These are phyloP conservation scores for Aspergillus floridensis DNA, from an alignment of 2,329 filamentous ascomycete species.

Conservation along the genomic window DNA sequence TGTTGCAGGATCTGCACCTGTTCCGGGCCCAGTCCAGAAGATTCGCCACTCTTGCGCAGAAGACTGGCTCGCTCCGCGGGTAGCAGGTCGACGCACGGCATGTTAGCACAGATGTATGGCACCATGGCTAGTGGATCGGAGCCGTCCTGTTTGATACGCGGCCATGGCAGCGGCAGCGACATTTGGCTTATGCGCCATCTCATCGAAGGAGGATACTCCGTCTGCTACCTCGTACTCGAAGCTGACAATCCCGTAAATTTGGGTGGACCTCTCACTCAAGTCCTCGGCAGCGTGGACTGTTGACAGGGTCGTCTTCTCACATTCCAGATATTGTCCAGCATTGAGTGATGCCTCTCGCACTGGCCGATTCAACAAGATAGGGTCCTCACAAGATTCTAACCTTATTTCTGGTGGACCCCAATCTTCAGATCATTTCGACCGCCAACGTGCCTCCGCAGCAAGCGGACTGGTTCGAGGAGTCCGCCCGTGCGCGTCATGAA, in stretches of 20 bases:
- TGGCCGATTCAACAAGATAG: conserved; percentile 50
- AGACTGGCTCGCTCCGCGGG: neutral
- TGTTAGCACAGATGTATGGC: neutral
- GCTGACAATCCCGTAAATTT: conserved; percentile 13
- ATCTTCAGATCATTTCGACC: conserved; percentile 51
- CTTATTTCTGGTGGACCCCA: conserved; percentile 60
- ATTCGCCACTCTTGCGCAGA: neutral
- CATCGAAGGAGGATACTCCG: conserved; percentile 17
- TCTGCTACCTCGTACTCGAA: conserved; percentile 25
- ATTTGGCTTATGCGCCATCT: conserved; percentile 23
- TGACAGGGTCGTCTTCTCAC: conserved; percentile 9
- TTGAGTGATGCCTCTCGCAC: conserved; percentile 50
- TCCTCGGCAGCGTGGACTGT: conserved; percentile 9
- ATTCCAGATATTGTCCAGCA: conserved; percentile 45
- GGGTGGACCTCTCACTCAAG: too few relatives aligned
- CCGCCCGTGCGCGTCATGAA: too few relatives aligned
- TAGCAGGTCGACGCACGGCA: neutral
- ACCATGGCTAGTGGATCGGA: conserved; percentile 20
- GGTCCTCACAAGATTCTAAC: conserved; percentile 58
- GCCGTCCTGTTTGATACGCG: conserved; percentile 20
- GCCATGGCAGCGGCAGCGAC: conserved; percentile 16
- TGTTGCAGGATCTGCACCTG: neutral
- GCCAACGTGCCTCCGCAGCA: conserved; percentile 54
- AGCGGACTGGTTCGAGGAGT: conserved; percentile 41
- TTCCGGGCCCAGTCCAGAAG: neutral